Evolutionary conservation across 345 rosid species (phyloP).

Genomic region (Aquilaria sinensis): DNA sequence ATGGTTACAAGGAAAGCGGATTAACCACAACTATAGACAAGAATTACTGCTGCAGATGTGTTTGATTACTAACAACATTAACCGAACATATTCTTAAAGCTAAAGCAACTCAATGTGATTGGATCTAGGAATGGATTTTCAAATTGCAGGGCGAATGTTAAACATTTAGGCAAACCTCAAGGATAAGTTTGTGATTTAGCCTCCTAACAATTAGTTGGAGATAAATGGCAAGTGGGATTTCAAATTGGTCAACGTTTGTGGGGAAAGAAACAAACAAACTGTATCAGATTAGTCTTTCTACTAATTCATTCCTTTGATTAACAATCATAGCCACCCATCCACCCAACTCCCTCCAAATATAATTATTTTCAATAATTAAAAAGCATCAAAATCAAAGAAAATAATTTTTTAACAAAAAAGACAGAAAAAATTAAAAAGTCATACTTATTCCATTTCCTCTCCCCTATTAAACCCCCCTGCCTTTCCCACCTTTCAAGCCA

Average conservation of each 20-base stretch:
- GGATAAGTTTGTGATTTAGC: constrained; percentile 3
- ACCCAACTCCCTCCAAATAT: constrained; percentile 20
- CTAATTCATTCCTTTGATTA: constrained; percentile 59
- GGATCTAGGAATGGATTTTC: too few relatives aligned
- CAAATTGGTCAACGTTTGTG: constrained; percentile 76
- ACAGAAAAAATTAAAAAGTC: constrained; percentile 4
- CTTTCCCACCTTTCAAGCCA: constrained; percentile 14
- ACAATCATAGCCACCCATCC: constrained; percentile 64
- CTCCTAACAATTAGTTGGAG: constrained; percentile 13
- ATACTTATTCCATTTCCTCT: constrained; percentile 27
- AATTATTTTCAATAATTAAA: too few relatives aligned
- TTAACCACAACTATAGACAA: too few relatives aligned
- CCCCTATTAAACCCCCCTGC: constrained; percentile 23
- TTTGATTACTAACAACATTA: too few relatives aligned
- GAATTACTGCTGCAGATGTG: too few relatives aligned
- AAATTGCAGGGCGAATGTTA: too few relatives aligned
- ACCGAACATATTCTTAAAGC: too few relatives aligned
- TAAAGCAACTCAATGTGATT: too few relatives aligned
- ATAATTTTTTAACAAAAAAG: too few relatives aligned
- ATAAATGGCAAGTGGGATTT: constrained; percentile 35
- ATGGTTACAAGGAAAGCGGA: too few relatives aligned
- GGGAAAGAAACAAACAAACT: constrained; percentile 15
- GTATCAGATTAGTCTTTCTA: constrained; percentile 19
- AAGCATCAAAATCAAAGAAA: too few relatives aligned
- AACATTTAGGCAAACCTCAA: too few relatives aligned